Percentiles rank a stretch among this genome's conserved stretches.
Conservation (phyloP, 352 stramenopile species). For the Globisporangium parvum region DNA sequence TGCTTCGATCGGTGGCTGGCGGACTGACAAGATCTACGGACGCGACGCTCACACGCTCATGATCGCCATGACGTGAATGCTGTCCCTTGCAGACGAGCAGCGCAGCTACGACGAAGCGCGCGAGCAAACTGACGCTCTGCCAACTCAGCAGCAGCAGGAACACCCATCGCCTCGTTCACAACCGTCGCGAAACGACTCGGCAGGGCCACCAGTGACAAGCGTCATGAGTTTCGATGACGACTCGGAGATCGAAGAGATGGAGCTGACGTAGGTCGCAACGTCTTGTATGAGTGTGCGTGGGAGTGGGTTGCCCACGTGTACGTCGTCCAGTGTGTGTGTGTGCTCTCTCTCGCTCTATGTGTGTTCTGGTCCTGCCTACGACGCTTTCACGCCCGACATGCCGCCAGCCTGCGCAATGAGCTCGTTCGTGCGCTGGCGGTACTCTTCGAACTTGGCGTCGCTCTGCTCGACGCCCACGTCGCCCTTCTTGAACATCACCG, state of each 20-base stretch:
- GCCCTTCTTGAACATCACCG: slow-evolving; percentile 87
- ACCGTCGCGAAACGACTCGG: neutral
- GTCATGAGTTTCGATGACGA: slow-evolving; percentile 39
- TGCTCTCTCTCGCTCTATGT: neutral
- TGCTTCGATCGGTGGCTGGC: too few relatives aligned
- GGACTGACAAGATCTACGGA: too few relatives aligned
- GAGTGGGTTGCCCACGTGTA: neutral
- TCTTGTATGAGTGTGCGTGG: neutral
- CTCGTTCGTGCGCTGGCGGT: slow-evolving; percentile 67
- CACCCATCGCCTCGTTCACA: neutral
- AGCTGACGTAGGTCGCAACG: slow-evolving; percentile 16
- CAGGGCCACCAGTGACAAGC: neutral
- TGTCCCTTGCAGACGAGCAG: neutral
- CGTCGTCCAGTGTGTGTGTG: neutral
- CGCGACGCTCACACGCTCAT: neutral
- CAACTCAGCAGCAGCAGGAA: neutral
- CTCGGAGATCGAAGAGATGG: slow-evolving; percentile 58
- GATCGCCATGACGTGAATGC: neutral
- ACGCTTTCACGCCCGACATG: slow-evolving; percentile 33
- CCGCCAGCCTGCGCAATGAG: slow-evolving; percentile 73
- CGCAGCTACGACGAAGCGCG: neutral
- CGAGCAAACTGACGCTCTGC: neutral
- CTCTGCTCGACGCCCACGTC: slow-evolving; percentile 65
- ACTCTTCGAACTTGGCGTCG: slow-evolving; percentile 63
- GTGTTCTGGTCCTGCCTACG: slow-evolving; percentile 16